Base-by-base conservation (phyloP, 257 asterid genomes). In the Solanum etuberosum region DNA sequence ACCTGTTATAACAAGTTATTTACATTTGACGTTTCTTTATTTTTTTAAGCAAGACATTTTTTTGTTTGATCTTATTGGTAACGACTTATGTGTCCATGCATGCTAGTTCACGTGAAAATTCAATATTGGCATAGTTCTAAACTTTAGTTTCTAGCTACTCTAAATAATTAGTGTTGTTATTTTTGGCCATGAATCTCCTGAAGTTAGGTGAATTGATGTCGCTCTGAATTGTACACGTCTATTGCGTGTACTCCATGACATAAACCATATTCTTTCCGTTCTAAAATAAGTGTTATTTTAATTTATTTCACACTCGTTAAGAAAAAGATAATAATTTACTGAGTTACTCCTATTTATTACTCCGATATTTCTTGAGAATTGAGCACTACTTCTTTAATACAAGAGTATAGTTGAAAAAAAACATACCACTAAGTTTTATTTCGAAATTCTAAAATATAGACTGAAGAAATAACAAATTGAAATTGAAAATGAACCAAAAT, bases 131-230 rank as follows among this genome's bases (percentile, higher is more conserved):
- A 70, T 15, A 7, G 76, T 15, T 31, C n/a, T 68, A 68, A 71
- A 34, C 14, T 72, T 34, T 2, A 18, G 81, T 72, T 34, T 72
- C 48, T 72, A 72, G 29, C 81, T 13, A 35, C 46, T 7, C 15
- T 61, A 13, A 4, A 54, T 54, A n/a, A 21, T 37, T 21, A 9
- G 4, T 73, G 21, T 48, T 51, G 14, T 25, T 29, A 86, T 46
- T 54, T 86, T 48, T 63, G 85, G 38, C 84, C 89, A 42, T 81
- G 77, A 73, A 81, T 87, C 88, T 83, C 88, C 78, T 89, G 83
- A 83, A 86, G 84, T 83, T 77, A 86, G 83, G 68, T 27, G 90
- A 85, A 61, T n/a, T 31, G 27, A 14, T 29, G 14, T 77, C 2
- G 23, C 61, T 29, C 7, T 27, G 15, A 43, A 15, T 35, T 15